Evolutionary conservation across 768 basidiomycete species (phyloP), one percentile per base, ranked within the genome.

Genomic region (Rhizopogon vesiculosus): DNA sequence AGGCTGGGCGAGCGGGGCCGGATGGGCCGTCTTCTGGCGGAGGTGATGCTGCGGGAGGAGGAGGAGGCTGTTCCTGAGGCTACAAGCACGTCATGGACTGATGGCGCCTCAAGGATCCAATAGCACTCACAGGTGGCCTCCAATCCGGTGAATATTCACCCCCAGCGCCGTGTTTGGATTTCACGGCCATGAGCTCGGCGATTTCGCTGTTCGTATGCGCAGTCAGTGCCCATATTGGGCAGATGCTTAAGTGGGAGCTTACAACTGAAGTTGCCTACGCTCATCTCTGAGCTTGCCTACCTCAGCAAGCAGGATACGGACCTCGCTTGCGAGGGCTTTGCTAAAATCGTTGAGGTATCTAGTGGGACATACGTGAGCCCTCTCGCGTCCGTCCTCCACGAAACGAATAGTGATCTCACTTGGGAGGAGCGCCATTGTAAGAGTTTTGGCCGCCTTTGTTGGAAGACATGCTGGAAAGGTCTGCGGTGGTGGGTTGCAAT

Each of bases 71-170:
- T 65, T 74, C 66, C 58, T 73, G 74, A 61, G 66, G 60, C 67
- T 65, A 61, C 39, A 18, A 43, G 31, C 54, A 39, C 58, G 53
- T 44, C 18, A 54, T 51, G 28, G 56, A 54, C 45, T 29, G 42
- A 19, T 33, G 45, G 28, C 25, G 50, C 13, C n/a, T 10, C 28
- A 33, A 33, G 31, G 16, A 25, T 55, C 15, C 4, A 2, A 48
- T 35, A 22, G 19, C 15, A 62, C 74, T 61, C 61, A 85, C 87
- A 62, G 78, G 76, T 19, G 84, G 85, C 45, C 73, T 72, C 91
- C 90, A 93, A 53, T 86, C 84, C 16, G 87, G 84, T 22, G 83
- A 76, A 65, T 85, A 92, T 61, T 91, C 88, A 22, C 89, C 90
- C 39, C 86, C 89, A 2, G 85, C 79, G 18, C 89, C 86, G 66